Evolutionary conservation across 2,329 filamentous ascomycete species (phyloP), one percentile per base, ranked within the genome.

Genomic region (Ceratocystis colombiana): DNA sequence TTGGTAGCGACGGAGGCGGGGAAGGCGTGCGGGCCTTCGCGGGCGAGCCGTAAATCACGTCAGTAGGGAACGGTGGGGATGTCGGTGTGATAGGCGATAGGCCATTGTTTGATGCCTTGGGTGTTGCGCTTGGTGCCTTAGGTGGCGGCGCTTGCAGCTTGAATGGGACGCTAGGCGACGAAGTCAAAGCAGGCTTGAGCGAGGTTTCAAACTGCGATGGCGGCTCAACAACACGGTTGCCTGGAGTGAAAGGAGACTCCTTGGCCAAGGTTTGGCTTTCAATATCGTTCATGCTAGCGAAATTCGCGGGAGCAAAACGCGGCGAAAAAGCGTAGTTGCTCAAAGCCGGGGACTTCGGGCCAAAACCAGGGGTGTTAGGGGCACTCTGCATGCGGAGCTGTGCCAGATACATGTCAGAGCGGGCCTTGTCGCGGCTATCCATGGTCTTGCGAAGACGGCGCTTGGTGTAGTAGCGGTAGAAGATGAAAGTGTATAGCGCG

Each of bases 381-480:
- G 91, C 92, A 30, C 91, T 96, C 78, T 97, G 92, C 22, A 85
- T 79, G 71, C 87, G 87, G 53, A 91, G 84, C 75, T 90, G 88
- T 65, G 88, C 91, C 69, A 97, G 89, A 80, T 97, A 97, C 70
- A 99, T 84, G 75, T 97, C 92, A 69, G 89, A 93, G 69, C 94
- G 89, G 70, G 94, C 94, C 73, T 89, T 88, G 81, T 99, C 94
- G 72, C 94, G 90, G 74, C 89, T 81, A 75, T 96, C 89, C 94
- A 99, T 99, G 69, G 91, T 92, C 82, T 96, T 97, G 77, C 88
- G 87, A 69, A 99, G 89, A 75, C 89, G 88, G 75, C 90, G 88
- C 83, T 97, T 99, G 71, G 89, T 91, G 84, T 92, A 96, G 82
- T 96, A 95, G 72, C 94, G 89, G 82, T 96, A 97, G 81, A 97